Evolutionary conservation across 2,329 filamentous ascomycete genomes (phyloP).

Genomic region (Colletotrichum limetticola): DNA sequence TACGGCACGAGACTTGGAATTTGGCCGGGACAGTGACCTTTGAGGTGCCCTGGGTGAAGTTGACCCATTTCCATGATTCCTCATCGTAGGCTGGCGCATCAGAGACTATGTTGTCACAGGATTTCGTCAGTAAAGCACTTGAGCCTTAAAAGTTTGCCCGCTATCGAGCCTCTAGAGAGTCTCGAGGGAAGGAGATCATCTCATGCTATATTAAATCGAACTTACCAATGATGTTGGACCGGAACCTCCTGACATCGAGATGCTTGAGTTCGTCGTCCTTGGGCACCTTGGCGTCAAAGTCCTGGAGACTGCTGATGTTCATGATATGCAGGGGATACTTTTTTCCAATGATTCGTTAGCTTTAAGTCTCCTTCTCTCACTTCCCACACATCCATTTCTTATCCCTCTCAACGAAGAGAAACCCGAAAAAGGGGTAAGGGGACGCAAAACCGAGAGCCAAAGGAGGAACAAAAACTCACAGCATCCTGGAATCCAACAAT

Average conservation of each 20-base stretch:
- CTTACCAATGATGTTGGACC: conserved; percentile 77
- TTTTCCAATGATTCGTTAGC: neutral
- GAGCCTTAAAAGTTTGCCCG: too few relatives aligned
- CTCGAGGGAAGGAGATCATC: neutral
- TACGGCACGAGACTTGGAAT: conserved; percentile 72
- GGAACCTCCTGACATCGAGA: conserved; percentile 73
- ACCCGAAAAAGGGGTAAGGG: neutral
- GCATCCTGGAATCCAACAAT: conserved; percentile 77
- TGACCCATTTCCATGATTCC: conserved; percentile 74
- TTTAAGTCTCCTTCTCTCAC: neutral
- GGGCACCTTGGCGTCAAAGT: conserved; percentile 67
- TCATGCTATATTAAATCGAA: neutral
- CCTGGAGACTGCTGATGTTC: conserved; percentile 71
- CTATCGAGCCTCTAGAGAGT: too few relatives aligned
- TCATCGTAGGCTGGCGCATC: conserved; percentile 74
- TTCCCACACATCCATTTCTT: neutral
- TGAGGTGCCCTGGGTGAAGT: conserved; percentile 59
- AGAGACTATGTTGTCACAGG: conserved; percentile 56
- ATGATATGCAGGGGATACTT: conserved; percentile 78
- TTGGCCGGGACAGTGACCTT: conserved; percentile 55
- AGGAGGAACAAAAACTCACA: conserved; percentile 53
- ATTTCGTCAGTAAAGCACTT: neutral
- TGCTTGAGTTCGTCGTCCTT: conserved; percentile 58
- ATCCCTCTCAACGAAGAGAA: neutral
- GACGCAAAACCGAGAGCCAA: neutral